Base-by-base conservation (phyloP, 345 rosid genomes). In the Stellera chamaejasme region DNA sequence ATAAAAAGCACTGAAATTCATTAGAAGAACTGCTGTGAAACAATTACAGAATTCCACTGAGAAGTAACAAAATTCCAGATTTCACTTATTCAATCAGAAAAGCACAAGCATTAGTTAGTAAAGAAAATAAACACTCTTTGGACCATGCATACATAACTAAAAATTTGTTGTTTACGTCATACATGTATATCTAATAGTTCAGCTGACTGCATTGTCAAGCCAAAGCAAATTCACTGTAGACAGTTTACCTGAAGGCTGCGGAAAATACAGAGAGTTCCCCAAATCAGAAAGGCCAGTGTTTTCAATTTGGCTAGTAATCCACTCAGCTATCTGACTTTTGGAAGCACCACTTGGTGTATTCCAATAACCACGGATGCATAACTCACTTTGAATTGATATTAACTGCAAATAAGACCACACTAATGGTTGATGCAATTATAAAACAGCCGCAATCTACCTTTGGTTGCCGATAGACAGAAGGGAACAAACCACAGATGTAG, bases 291-390 rank as follows among this genome's bases (percentile, higher is more conserved):
- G 60, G 27, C 96, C 84, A 11, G 71, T 74, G 49, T 69, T 80
- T 72, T 74, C 84, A 19, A 79, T 72, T 50, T 75, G 75, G 57
- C 52, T 73, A 69, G 58, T 63, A 57, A 88, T 84, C 99, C 94
- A 86, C 59, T 78, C 79, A 58, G 74, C 72, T 28, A 63, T 16
- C 43, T 73, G 67, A 59, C 55, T 64, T 57, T 84, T 86, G 27
- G 78, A 55, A 52, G 74, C 72, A 55, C 74, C 74, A 63, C 43
- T 69, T 0, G 89, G 91, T 41, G 69, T 63, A 23, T 74, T 81
- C 97, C 99, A 93, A 66, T 84, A 92, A 26, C 98, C 97, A n/a
- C 91, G 90, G 58, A 81, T 62, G 45, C 95, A 92, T 53, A 92
- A 70, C 63, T 81, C 72, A 13, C 84, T 93, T 62, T 39, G 68